Evolutionary conservation across 1,139 yeast species (phyloP).

Genomic region (Protomyces inouyei): DNA sequence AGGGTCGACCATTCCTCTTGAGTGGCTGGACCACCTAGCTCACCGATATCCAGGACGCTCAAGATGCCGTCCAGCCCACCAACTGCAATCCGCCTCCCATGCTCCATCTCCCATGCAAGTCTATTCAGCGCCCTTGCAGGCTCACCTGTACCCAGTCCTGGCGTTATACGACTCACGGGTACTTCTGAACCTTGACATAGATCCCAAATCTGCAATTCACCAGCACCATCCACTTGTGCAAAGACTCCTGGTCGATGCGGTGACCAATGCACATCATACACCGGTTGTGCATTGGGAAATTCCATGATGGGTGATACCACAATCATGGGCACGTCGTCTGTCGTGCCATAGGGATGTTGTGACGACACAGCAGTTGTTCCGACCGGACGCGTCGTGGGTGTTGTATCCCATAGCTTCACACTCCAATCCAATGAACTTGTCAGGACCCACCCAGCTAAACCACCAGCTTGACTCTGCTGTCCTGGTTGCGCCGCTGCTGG

Average conservation of each 20-base stretch:
- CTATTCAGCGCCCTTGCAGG: slow-evolving; percentile 33
- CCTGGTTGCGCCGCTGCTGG: slow-evolving; percentile 33
- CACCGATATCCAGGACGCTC: slow-evolving; percentile 38
- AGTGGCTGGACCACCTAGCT: slow-evolving; percentile 28
- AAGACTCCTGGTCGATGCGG: slow-evolving; percentile 48
- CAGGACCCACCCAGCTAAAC: slow-evolving; percentile 37
- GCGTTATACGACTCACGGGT: slow-evolving; percentile 27
- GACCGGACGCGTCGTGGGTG: neutral
- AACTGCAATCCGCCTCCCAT: slow-evolving; percentile 38
- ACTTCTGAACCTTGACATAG: slow-evolving; percentile 42
- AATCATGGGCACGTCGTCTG: neutral
- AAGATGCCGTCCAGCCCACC: slow-evolving; percentile 42
- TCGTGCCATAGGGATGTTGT: neutral
- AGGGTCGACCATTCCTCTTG: neutral
- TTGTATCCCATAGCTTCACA: slow-evolving; percentile 42
- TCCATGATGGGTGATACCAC: slow-evolving; percentile 34
- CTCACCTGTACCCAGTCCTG: neutral
- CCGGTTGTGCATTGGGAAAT: slow-evolving; percentile 44
- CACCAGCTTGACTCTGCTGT: slow-evolving; percentile 27
- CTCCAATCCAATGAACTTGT: slow-evolving; percentile 46
- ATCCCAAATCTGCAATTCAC: slow-evolving; percentile 56
- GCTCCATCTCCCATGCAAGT: slow-evolving; percentile 37
- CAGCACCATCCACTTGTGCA: slow-evolving; percentile 48
- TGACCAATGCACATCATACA: slow-evolving; percentile 46
- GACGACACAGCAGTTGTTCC: neutral